Base-by-base conservation (phyloP, 2,329 filamentous ascomycete genomes). In the Teratosphaeria destructans region DNA sequence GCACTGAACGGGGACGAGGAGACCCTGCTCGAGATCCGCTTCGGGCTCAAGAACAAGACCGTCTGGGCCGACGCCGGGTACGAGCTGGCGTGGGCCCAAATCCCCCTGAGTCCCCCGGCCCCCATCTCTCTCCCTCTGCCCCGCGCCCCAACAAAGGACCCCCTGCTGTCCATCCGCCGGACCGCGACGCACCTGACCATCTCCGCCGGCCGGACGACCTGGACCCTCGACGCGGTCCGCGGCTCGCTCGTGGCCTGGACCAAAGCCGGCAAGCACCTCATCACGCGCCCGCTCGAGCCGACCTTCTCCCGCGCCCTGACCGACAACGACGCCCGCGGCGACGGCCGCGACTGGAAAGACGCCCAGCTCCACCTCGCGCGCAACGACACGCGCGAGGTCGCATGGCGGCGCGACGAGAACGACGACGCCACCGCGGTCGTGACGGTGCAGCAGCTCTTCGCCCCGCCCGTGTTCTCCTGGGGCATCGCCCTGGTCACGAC, bases 231-330 rank as follows among this genome's bases (percentile, higher is more conserved):
- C 43, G 54, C 67, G 8, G 61, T 63, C 3, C 58, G 55, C 12
- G 68, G 68, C 12, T 53, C 54, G 5, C 58, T 70, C n/a, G 52
- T 23, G 7, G 65, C 63, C 5, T 70, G 68, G 68, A 60, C 62
- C 53, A 69, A 69, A 55, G n/a, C 58, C 14, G 63, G 63, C 55
- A 61, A 59, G 16, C 55, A 67, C 19, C 2, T 68, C 14, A 59
- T 69, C 35, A 19, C 63, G 1, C 58, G 65, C 34, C 60, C 64
- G 4, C 35, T 68, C 3, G 58, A 63, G 32, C 63, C 66, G 5
- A 64, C 57, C 5, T 82, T 88, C 72, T 87, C 84, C 79, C 82
- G 85, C 4, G 82, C 85, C 0, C 79, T 80, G 14, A 88, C 85
- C 0, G 83, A 88, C 70, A 88, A 88, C 65, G 85, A 88, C 66